Evolutionary conservation across 1,139 yeast species (phyloP), one percentile per base, ranked within the genome.

Genomic region (Taphrina populina): DNA sequence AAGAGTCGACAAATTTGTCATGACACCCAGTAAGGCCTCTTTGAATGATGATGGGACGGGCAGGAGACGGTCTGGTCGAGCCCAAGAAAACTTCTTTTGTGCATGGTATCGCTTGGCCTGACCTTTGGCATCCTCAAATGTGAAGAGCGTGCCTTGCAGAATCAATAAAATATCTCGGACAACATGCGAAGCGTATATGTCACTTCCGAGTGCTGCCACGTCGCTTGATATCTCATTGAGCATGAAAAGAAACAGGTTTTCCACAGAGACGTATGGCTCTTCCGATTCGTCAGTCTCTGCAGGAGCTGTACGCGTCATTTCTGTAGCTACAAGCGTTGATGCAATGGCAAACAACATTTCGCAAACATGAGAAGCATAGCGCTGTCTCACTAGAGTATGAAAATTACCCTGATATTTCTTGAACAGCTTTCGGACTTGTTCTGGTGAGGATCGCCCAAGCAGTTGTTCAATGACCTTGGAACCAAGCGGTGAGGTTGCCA

Each of bases 401-500:
- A 86, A 85, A 64, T 84, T 41, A 11, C 84, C 87, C 45, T 76
- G 75, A 64, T 88, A 84, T 3, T 82, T 80, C 58, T 76, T 76
- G 68, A 85, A 85, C 0, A 90, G 69, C 35, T 73, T 61, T 69
- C 67, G 82, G 79, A 88, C 70, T 67, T 88, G 95, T 15, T 70
- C 72, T 60, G 81, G 83, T 35, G 77, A 75, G 13, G 90, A 84
- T 32, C 76, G 73, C 46, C 86, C 70, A n/a, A 90, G 78, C 61
- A 92, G 72, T 66, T 97, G 76, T 71, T 92, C 99, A 75, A 92
- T 77, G 59, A 92, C 76, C 67, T 92, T 92, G 17, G 97, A 90
- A 67, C 96, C 88, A 58, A 90, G 87, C 66, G 90, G 97, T 67
- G 92, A 90, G 2, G 96, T 90, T 7, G 87, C 96, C 51, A 92